phyloP scores from a whole-genome alignment of 2,329 filamentous ascomycete genomes.

The Colletotrichum gloeosporioides region DNA sequence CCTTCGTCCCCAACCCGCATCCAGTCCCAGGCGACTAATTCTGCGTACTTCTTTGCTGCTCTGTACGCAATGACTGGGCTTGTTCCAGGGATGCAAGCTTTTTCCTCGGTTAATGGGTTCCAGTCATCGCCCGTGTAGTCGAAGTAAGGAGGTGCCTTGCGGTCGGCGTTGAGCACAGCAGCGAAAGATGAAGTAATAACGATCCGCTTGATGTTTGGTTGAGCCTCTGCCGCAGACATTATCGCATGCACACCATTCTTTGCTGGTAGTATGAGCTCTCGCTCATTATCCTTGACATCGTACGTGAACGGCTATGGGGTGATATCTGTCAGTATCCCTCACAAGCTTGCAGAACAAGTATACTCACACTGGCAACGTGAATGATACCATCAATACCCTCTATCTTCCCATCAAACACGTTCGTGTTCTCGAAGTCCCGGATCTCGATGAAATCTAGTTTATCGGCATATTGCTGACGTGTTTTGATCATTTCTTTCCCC shows the following conservation, averaged over 20 bases:
- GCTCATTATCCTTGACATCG: slow-evolving; percentile 46
- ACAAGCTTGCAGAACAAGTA: rapidly evolving
- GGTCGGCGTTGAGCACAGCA: slow-evolving; percentile 59
- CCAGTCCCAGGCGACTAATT: slow-evolving; percentile 38
- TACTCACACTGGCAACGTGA: slow-evolving; percentile 47
- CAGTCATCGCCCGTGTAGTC: slow-evolving; percentile 60
- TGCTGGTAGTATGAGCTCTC: slow-evolving; percentile 49
- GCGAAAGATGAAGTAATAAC: slow-evolving; percentile 73
- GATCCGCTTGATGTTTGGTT: slow-evolving; percentile 31
- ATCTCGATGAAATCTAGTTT: slow-evolving; percentile 48
- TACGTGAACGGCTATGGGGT: slow-evolving; percentile 45
- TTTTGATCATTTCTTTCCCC: slow-evolving; percentile 38
- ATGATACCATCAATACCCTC: slow-evolving; percentile 47
- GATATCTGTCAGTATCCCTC: not conserved
- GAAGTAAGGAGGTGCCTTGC: slow-evolving; percentile 53
- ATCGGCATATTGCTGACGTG: slow-evolving; percentile 36
- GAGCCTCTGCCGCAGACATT: slow-evolving; percentile 35
- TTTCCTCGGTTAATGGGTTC: slow-evolving; percentile 60
- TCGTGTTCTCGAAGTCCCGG: slow-evolving; percentile 42
- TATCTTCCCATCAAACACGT: slow-evolving; percentile 41
- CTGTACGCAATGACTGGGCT: slow-evolving; percentile 44
- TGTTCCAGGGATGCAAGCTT: slow-evolving; percentile 44
- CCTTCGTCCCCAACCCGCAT: slow-evolving; percentile 31
- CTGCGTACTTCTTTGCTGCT: slow-evolving; percentile 40
- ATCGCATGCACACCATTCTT: slow-evolving; percentile 50